phyloP scores from a whole-genome alignment of 176 grass and related monocot genomes.

The Dactylis glomerata region DNA sequence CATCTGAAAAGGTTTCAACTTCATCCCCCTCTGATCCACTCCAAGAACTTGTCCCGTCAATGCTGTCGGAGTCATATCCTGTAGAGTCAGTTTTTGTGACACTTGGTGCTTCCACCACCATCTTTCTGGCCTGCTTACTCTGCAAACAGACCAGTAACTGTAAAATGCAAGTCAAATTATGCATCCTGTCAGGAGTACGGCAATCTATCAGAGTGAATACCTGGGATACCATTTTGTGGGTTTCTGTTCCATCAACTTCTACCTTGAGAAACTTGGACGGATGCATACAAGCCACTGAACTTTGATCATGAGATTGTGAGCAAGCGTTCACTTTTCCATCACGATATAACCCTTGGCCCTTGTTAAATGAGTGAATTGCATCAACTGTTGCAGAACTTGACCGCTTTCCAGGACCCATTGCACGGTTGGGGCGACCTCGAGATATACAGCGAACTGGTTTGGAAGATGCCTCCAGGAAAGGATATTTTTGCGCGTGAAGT shows the following conservation, averaged over 20 bases:
- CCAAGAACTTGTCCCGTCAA: slow-evolving; percentile 53
- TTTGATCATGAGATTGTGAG: slow-evolving; percentile 31
- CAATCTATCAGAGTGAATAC: slow-evolving; percentile 29
- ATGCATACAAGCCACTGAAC: slow-evolving; percentile 21
- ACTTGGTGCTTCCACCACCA: slow-evolving; percentile 41
- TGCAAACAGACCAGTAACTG: slow-evolving; percentile 8
- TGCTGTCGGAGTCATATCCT: slow-evolving; percentile 67
- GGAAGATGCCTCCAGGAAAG: slow-evolving; percentile 88
- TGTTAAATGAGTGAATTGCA: slow-evolving; percentile 47
- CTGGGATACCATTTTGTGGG: slow-evolving; percentile 35
- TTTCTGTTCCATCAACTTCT: slow-evolving; percentile 32
- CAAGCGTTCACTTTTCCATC: slow-evolving; percentile 36
- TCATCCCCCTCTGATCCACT: slow-evolving; percentile 52
- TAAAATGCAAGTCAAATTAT: slow-evolving; percentile 13
- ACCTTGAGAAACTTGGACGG: slow-evolving; percentile 42
- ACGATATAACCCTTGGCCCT: slow-evolving; percentile 28
- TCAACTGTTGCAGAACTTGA: slow-evolving; percentile 23
- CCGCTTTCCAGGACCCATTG: slow-evolving; percentile 44
- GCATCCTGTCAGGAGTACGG: background rate
- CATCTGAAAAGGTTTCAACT: slow-evolving; percentile 43
- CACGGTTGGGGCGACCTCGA: slow-evolving; percentile 48
- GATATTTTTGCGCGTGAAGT: slow-evolving; percentile 53
- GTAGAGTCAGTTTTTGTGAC: slow-evolving; percentile 50
- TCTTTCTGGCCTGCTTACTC: slow-evolving; percentile 38
- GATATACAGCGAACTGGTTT: slow-evolving; percentile 89